Base-by-base conservation (phyloP, 2,329 filamentous ascomycete genomes). In the Colletotrichum australisinense region DNA sequence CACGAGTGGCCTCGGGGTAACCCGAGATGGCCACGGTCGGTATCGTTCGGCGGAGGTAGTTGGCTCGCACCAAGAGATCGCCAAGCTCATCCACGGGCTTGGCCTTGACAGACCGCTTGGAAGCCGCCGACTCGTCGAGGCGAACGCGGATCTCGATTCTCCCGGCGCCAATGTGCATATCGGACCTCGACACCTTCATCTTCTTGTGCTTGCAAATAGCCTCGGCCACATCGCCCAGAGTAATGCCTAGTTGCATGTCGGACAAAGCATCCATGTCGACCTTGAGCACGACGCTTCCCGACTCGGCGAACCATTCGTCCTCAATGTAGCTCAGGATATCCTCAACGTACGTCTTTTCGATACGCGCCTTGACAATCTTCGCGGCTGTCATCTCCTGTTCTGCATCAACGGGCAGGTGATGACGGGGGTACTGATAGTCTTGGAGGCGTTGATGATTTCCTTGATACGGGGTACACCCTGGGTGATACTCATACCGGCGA, bases 401-500 rank as follows among this genome's bases (percentile, higher is more conserved):
- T 95, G 97, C 75, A 94, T 89, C 5, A 98, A 87, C 5, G 94
- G 93, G 79, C 97, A 98, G 6, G 90, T 92, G 77, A 99, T 97
- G 80, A 99, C 93, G 0, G 97, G 97, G 0, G 97, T 99, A 82
- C 94, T 97, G 83, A 99, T 99, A 63, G 88, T 87, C 81, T 95
- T 97, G 9, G 95, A 98, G 6, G 97, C 97, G 84, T 99, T 99
- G 91, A 99, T 99, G 77, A 99, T 99, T 88, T 99, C 97, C 85
- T 99, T 99, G 87, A 99, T 99, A 92, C 97, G 96, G 1, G 97
- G 97, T 7, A 99, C 97, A 94, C 97, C 97, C 80, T 98, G 95
- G 0, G 97, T 99, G 80, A 99, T 98, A 89, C 95, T 98, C 97
- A 99, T 98, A 82, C 96, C 96, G 56, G 97, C 97, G 76, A 99